A percentile compares a stretch with the other conserved stretches of the same genome.
Conservation (phyloP, 257 asterid genomes). For the Sherardia arvensis region DNA sequence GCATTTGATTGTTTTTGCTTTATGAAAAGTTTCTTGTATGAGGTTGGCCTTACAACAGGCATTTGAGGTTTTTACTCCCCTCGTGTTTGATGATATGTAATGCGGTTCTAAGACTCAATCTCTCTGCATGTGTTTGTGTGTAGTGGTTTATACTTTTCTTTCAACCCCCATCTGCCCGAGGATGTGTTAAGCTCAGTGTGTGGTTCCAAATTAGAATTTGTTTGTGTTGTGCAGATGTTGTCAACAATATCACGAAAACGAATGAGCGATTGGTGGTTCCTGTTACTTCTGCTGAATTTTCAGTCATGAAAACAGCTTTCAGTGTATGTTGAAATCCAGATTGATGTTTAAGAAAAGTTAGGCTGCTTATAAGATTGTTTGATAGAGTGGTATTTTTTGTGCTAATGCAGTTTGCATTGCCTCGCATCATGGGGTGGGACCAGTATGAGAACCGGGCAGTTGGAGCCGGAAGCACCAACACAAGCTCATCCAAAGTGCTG, state of each 20-base stretch:
- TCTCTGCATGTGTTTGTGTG: no score
- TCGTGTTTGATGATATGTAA: no score
- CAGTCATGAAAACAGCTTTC: conserved; percentile 82
- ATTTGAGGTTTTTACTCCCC: no score
- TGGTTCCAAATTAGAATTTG: background rate
- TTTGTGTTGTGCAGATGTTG: conserved; percentile 47
- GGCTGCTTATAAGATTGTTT: background rate
- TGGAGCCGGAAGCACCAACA: conserved; percentile 17
- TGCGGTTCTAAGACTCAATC: no score
- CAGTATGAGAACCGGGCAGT: conserved; percentile 27
- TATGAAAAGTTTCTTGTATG: background rate
- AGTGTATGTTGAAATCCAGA: conserved; percentile 35
- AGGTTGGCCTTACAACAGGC: background rate
- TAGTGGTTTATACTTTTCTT: no score
- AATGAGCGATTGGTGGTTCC: conserved; percentile 76
- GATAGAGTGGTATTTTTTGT: background rate
- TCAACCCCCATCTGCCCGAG: no score
- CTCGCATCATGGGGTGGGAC: conserved; percentile 95
- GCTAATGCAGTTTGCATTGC: conserved; percentile 82
- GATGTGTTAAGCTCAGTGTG: background rate
- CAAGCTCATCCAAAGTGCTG: conserved; percentile 22
- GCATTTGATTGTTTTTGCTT: background rate
- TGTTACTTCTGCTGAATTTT: conserved; percentile 85
- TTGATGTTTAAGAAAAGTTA: background rate
- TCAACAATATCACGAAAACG: conserved; percentile 52